Percentiles rank a stretch among this genome's conserved stretches.
phyloP scores from a whole-genome alignment of 106 monocot species.

The Triglochin maritima region DNA sequence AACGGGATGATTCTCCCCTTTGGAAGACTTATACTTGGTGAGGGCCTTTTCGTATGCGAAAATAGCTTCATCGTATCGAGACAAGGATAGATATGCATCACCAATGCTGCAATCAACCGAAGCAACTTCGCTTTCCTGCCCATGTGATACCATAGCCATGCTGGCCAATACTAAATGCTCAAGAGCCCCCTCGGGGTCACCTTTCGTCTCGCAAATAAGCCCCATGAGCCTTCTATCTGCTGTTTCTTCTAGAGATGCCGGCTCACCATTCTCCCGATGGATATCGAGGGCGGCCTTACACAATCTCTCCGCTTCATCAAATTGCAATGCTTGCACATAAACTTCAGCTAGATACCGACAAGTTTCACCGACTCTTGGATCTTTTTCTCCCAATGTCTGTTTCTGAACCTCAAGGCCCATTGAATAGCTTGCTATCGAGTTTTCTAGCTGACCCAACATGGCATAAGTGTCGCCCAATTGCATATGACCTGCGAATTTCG shows the following conservation, averaged over 20 bases:
- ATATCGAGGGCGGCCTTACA: slow-evolving; percentile 33
- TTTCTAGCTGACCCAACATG: slow-evolving; percentile 27
- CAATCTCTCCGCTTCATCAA: slow-evolving; percentile 27
- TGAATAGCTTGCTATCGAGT: slow-evolving; percentile 20
- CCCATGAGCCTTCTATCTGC: slow-evolving; percentile 40
- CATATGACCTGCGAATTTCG: slow-evolving; percentile 63
- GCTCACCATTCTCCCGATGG: slow-evolving; percentile 22
- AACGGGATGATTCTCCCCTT: slow-evolving; percentile 27
- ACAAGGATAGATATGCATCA: slow-evolving; percentile 25
- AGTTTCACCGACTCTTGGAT: slow-evolving; percentile 37
- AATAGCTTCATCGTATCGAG: slow-evolving; percentile 37
- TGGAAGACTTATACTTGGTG: slow-evolving; percentile 14
- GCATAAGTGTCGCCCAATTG: slow-evolving; percentile 46
- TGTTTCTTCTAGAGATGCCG: slow-evolving; percentile 17
- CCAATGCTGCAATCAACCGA: slow-evolving; percentile 43
- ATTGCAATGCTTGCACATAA: slow-evolving; percentile 30
- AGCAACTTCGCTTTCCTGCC: slow-evolving; percentile 29
- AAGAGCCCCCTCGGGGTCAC: slow-evolving; percentile 31
- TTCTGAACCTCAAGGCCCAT: slow-evolving; percentile 31
- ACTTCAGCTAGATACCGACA: slow-evolving; percentile 41
- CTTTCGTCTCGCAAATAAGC: slow-evolving; percentile 37
- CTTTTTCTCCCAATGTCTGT: slow-evolving; percentile 20
- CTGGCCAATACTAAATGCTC: slow-evolving; percentile 35
- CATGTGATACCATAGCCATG: slow-evolving; percentile 28
- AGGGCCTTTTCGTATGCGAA: slow-evolving; percentile 33